These are phyloP conservation scores for Murraya paniculata DNA, from an alignment of 345 rosid species.

Conservation along the genomic window DNA sequence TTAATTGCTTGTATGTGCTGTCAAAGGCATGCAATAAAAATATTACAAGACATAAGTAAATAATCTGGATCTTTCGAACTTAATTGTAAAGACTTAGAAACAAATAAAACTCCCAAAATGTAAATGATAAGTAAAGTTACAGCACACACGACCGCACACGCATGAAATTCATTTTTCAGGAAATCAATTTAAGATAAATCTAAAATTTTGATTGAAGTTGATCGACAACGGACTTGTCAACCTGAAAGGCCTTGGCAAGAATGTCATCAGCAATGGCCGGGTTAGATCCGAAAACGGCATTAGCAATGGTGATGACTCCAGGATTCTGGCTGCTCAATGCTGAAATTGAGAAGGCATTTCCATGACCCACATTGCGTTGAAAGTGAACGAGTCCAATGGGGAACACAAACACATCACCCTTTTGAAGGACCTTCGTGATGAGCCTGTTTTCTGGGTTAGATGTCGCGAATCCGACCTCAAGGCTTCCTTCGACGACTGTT, in stretches of 20 bases:
- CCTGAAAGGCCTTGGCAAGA: slow-evolving; percentile 29
- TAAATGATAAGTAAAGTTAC: neutral
- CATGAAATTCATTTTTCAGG: neutral
- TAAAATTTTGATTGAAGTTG: neutral
- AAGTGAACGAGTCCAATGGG: slow-evolving; percentile 25
- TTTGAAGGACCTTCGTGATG: slow-evolving; percentile 21
- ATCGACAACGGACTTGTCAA: slow-evolving; percentile 18
- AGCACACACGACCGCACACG: neutral
- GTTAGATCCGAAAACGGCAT: slow-evolving; percentile 26
- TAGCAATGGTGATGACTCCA: slow-evolving; percentile 16
- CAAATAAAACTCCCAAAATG: neutral
- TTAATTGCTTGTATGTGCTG: too few relatives aligned
- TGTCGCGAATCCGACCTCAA: slow-evolving; percentile 24
- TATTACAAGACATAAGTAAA: too few relatives aligned
- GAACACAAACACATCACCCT: slow-evolving; percentile 30
- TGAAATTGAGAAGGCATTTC: slow-evolving; percentile 12
- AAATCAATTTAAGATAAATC: neutral
- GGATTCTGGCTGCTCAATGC: slow-evolving; percentile 30
- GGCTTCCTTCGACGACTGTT: slow-evolving; percentile 22
- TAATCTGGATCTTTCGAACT: too few relatives aligned
- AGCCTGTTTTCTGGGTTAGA: slow-evolving; percentile 29
- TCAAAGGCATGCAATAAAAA: too few relatives aligned
- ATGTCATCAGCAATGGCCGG: slow-evolving; percentile 18
- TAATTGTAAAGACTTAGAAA: too few relatives aligned
- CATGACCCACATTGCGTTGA: slow-evolving; percentile 19